Percentiles rank a stretch among this genome's conserved stretches.
These are phyloP conservation scores for Aureobasidium sp. DNA, from an alignment of 2,329 filamentous ascomycete species.

Conservation along the genomic window DNA sequence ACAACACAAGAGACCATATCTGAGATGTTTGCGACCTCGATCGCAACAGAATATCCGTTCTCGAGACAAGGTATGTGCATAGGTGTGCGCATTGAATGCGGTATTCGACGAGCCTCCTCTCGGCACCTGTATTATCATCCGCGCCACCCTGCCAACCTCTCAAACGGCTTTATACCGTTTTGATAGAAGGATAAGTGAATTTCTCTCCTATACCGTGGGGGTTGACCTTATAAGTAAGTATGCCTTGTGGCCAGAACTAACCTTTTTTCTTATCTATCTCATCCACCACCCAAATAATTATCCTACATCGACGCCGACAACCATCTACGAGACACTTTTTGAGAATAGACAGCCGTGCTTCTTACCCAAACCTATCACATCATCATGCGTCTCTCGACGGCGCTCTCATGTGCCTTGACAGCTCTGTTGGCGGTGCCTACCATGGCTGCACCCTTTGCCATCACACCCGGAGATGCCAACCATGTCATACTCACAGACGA, in stretches of 20 bases:
- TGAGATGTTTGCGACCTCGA: not conserved
- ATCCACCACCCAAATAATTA: not conserved
- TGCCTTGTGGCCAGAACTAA: not conserved
- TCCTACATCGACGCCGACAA: not conserved
- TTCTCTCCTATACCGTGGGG: slow-evolving; percentile 8
- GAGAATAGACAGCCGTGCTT: not conserved
- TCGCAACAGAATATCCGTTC: not conserved
- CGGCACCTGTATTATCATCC: slow-evolving; percentile 13
- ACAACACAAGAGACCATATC: not conserved
- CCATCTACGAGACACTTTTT: not conserved
- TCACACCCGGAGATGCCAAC: slow-evolving; percentile 20
- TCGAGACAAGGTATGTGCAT: not conserved
- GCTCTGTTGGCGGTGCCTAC: slow-evolving; percentile 13
- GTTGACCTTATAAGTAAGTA: slow-evolving; percentile 9
- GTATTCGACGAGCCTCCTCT: slow-evolving; percentile 3
- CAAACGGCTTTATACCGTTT: slow-evolving; percentile 13
- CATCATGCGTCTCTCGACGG: slow-evolving; percentile 14
- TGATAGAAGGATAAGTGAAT: slow-evolving; percentile 4
- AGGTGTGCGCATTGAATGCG: not conserved
- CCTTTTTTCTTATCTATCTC: not conserved
- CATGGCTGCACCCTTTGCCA: slow-evolving; percentile 20
- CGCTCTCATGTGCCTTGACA: slow-evolving; percentile 10
- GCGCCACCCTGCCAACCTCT: slow-evolving; percentile 14
- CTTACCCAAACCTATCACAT: not conserved
- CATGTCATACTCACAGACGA: slow-evolving; percentile 23